Conservation (phyloP, 768 basidiomycete genomes). For the Leucocoprinus birnbaumii region DNA sequence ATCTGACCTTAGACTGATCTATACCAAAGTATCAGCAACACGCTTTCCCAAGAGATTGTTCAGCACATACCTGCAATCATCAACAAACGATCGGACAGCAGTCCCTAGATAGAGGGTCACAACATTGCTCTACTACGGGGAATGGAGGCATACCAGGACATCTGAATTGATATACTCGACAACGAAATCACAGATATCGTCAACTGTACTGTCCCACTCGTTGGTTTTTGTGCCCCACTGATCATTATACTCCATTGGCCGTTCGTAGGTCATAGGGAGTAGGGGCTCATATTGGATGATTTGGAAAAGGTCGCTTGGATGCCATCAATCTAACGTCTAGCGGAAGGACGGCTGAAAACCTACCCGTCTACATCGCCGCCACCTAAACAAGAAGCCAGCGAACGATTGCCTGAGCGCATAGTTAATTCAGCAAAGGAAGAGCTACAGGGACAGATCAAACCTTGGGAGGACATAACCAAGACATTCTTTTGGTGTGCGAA, state of each 20-base stretch:
- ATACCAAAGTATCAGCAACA: neutral
- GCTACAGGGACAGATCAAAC: conserved; percentile 23
- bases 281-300: conserved; percentile 55
- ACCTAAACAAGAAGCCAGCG: conserved; percentile 65
- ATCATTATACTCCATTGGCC: conserved; percentile 50
- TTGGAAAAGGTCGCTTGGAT: conserved; percentile 59
- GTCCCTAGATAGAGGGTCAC: conserved; percentile 41
- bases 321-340: neutral
- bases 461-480: conserved; percentile 66
- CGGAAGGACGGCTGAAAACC: conserved; percentile 13
- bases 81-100: conserved; percentile 66
- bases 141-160: conserved; percentile 50
- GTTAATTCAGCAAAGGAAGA: neutral
- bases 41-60: neutral
- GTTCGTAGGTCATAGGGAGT: conserved; percentile 47
- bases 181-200: conserved; percentile 78
- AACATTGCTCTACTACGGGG: neutral
- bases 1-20: conserved; percentile 69
- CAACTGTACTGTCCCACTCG: conserved; percentile 50
- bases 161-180: conserved; percentile 85
- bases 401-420: conserved; percentile 50
- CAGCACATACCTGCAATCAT: conserved; percentile 59
- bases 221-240: conserved; percentile 35
- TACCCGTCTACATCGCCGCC: conserved; percentile 85
- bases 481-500: conserved; percentile 66